These are phyloP conservation scores for Cytospora piceae DNA, from an alignment of 2,329 filamentous ascomycete genomes.

Conservation along the genomic window DNA sequence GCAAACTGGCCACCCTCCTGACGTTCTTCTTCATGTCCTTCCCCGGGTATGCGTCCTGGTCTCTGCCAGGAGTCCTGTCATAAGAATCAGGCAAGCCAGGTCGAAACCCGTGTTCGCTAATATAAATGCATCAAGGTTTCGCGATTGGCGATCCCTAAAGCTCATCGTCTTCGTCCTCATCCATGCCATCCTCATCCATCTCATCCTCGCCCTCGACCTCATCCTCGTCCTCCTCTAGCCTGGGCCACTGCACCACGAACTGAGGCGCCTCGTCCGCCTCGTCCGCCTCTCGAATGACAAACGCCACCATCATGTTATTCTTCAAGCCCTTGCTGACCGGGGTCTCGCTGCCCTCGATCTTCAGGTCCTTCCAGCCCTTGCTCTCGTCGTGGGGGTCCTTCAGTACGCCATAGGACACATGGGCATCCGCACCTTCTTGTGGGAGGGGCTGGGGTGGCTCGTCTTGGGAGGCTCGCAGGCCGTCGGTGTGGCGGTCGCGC, in stretches of 20 bases:
- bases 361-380: conserved; percentile 55
- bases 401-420: conserved; percentile 52
- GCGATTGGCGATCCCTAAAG: not conserved
- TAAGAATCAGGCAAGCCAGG: not conserved
- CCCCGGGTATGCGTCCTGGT: not conserved
- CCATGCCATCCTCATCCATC: conserved; percentile 18
- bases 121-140: too few species aligned
- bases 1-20: not conserved
- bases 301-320: conserved; percentile 54
- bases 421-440: conserved; percentile 44
- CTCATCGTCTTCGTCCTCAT: conserved; percentile 15
- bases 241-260: conserved; percentile 53
- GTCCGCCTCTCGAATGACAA: conserved; percentile 48
- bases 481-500: conserved; percentile 58
- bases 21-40: not conserved
- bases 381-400: conserved; percentile 49
- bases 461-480: conserved; percentile 46
- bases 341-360: conserved; percentile 44
- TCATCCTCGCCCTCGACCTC: conserved; percentile 36
- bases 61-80: not conserved
- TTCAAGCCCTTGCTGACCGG: conserved; percentile 48
- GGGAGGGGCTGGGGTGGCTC: conserved; percentile 46
- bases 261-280: conserved; percentile 43
- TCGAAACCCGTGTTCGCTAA: not conserved
- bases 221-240: conserved; percentile 47